phyloP scores from a whole-genome alignment of 2,329 filamentous ascomycete genomes.

The Apiospora aurea region DNA sequence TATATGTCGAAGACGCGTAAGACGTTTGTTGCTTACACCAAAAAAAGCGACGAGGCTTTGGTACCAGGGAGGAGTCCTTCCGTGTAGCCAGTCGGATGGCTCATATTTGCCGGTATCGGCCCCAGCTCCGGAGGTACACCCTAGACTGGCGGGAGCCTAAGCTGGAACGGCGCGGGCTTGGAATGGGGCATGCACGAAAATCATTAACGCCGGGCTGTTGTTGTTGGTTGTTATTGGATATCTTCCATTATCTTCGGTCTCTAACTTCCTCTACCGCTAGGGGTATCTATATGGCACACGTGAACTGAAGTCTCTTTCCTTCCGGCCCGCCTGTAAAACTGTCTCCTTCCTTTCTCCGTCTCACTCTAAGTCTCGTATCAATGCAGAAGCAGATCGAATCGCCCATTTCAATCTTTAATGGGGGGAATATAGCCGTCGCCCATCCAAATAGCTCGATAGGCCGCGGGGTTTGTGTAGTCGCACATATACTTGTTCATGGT shows the following conservation, averaged over 20 bases:
- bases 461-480: constrained; percentile 27
- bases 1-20: no score
- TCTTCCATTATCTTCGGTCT: constrained; percentile 12
- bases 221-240: constrained; percentile 1
- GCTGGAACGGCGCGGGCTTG: background rate
- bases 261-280: constrained; percentile 19
- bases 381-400: constrained; percentile 1
- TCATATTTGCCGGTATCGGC: constrained; percentile 7
- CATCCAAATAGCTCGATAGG: background rate
- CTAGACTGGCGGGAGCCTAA: background rate
- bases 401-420: background rate
- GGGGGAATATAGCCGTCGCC: background rate
- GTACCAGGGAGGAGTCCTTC: no score
- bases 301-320: background rate
- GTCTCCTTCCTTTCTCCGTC: background rate
- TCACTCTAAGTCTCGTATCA: constrained; percentile 16
- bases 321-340: background rate
- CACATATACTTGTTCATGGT: constrained; percentile 12
- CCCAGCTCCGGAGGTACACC: background rate
- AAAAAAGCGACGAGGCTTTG: no score
- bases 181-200: background rate
- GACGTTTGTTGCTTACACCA: no score
- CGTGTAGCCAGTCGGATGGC: background rate
- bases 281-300: constrained; percentile 15
- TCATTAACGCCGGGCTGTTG: background rate